Base-by-base conservation (phyloP, 495 filamentous ascomycete genomes). In the Amniculicola lignicola region DNA sequence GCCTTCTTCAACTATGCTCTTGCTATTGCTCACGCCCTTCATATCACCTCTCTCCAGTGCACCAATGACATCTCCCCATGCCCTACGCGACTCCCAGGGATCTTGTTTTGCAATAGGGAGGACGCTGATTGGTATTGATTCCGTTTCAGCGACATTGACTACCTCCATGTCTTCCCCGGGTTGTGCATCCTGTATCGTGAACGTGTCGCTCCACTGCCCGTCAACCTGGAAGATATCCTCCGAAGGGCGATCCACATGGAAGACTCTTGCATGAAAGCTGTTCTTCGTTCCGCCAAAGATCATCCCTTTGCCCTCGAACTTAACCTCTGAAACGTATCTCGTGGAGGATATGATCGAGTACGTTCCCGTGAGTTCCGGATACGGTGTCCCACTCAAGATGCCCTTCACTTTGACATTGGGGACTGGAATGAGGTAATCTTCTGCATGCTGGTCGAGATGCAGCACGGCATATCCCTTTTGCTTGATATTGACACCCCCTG, bases 401-500 rank as follows among this genome's bases (percentile, higher is more conserved):
- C 76, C 72, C 22, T 72, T 69, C n/a, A 78, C 66, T 27, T 68
- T 67, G 21, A 74, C 65, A 45, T 74, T 71, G 18, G 73, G 74
- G 37, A 78, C 55, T 10, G 75, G 72, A 12, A 77, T 65, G n/a
- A 79, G 55, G 47, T 77, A 78, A 44, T 77, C 69, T 59, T 82
- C 79, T 15, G 72, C 69, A 50, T 71, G 77, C 21, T 62, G 45
- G 29, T 79, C 76, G 41, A 81, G 58, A 52, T 73, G 74, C 47
- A 64, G 18, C 9, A 68, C 51, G 25, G 67, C 65, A 53, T 70
- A 64, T 11, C 68, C 68, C 23, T 56, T 65, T 46, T 69, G 66
- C 54, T 65, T 66, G 23, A 69, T 64, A 25, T 58, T 67, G 12
- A 69, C 58, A 40, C 40, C 64, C 9, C 66, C 61, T n/a, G 21